Percentiles rank a stretch among this genome's conserved stretches.
Evolutionary conservation across 768 basidiomycete genomes (phyloP).

Genomic region (Rickenella mellea): DNA sequence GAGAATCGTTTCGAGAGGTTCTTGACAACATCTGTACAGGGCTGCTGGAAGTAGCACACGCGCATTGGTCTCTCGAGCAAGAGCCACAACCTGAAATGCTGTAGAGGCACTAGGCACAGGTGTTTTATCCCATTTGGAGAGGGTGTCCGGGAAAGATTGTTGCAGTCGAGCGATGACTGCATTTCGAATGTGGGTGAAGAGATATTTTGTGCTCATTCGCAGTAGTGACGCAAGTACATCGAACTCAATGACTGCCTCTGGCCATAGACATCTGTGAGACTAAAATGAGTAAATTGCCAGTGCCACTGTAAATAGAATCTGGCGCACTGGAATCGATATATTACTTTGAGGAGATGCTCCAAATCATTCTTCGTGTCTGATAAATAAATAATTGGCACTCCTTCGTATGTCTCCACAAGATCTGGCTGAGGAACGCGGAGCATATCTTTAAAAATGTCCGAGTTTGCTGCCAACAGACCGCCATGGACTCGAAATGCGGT

Average conservation of each 20-base stretch:
- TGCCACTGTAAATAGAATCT: no score
- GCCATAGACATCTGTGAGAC: background rate
- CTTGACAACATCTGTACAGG: no score
- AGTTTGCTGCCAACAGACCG: constrained; percentile 3
- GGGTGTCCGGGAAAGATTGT: constrained; percentile 11
- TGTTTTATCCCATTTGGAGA: constrained; percentile 6
- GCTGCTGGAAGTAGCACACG: constrained; percentile 9
- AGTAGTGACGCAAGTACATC: constrained; percentile 7
- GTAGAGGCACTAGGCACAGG: background rate
- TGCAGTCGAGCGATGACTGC: constrained; percentile 10
- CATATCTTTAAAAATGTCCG: constrained; percentile 8
- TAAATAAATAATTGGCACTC: background rate
- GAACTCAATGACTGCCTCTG: constrained; percentile 3
- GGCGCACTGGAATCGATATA: no score
- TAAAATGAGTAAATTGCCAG: background rate
- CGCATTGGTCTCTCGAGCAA: constrained; percentile 9
- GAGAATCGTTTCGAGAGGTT: no score
- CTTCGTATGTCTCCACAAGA: background rate
- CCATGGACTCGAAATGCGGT: constrained; percentile 6
- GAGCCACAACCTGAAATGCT: constrained; percentile 6
- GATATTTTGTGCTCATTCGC: constrained; percentile 15
- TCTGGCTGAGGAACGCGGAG: constrained; percentile 2
- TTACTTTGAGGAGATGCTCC: no score
- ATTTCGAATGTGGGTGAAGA: constrained; percentile 5
- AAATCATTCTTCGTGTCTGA: no score